Evolutionary conservation across 129 eudicot genomes (phyloP).

Genomic region (Scalesia atractyloides): DNA sequence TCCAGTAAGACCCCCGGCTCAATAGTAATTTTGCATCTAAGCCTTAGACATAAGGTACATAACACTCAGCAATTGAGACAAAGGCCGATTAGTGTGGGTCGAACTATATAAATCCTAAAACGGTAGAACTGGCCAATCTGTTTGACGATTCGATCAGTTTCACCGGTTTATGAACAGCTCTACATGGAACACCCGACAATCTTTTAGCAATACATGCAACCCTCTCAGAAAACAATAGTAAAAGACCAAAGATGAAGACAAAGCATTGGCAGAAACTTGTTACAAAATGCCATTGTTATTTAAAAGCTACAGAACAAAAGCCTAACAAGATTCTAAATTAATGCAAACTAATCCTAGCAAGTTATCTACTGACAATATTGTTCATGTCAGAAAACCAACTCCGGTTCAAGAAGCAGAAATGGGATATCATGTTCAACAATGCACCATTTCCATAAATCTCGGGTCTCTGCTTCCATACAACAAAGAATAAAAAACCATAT

Average conservation of each 20-base stretch:
- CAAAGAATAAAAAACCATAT: constrained; percentile 22
- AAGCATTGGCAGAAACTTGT: constrained; percentile 7
- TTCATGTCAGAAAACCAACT: constrained; percentile 6
- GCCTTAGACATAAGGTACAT: too few species aligned
- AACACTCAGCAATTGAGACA: too few species aligned
- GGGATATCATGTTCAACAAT: constrained; percentile 25
- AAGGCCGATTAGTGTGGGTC: too few species aligned
- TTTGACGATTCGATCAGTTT: too few species aligned
- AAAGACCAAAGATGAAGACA: neutral
- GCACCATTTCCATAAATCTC: constrained; percentile 12
- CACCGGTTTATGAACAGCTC: neutral
- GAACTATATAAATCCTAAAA: too few species aligned
- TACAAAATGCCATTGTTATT: neutral
- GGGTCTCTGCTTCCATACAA: constrained; percentile 10
- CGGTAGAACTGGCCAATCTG: too few species aligned
- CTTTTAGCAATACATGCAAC: neutral
- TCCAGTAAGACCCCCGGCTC: too few species aligned
- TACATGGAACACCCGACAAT: neutral
- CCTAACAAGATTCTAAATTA: constrained; percentile 2
- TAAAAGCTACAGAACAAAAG: constrained; percentile 10
- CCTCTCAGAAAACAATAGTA: neutral
- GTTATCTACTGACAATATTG: neutral
- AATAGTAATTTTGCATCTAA: too few species aligned
- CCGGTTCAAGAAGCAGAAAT: constrained; percentile 11
- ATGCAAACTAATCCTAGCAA: neutral